Evolutionary conservation across 164 flowering plant species (phyloP), one percentile per base, ranked within the genome.

Genomic region (Kalanchoe fedtschenkoi): DNA sequence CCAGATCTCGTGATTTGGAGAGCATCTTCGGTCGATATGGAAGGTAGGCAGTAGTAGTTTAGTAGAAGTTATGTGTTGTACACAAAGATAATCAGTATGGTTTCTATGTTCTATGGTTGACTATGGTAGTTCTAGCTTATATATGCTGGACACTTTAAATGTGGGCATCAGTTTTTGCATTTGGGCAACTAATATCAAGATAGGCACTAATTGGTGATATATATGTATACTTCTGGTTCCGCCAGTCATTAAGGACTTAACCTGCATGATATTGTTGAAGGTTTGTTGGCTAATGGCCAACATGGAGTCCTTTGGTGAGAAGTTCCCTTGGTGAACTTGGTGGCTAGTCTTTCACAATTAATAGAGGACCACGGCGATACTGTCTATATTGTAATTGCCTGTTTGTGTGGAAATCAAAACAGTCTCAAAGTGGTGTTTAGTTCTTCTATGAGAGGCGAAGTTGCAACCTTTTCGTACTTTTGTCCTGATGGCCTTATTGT

Each of bases 401-500:
- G 82, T 86, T 78, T 87, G 77, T 74, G 72, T 89, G 84, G 88
- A 80, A 78, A 72, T 88, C 87, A 83, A 85, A 77, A 79, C 81
- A 68, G 70, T 73, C 83, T 71, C 82, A 81, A 84, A 83, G 74
- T 88, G 97, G 96, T 86, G 89, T 91, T 84, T 88, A 75, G 86
- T 83, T 85, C 85, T 65, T 79, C 84, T 77, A 71, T 82, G 86
- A 79, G 81, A 84, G 89, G 83, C 85, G 80, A 87, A 80, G 83
- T 83, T 63, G 77, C 88, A 77, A 34, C 70, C 80, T 83, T 83
- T 81, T 80, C 70, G 70, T 82, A 71, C 76, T 81, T 85, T 75
- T 77, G 80, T 87, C 77, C 74, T 86, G 95, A 84, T 86, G 92
- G 91, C 90, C 92, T 89, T 87, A 89, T 77, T 89, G 81, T 91